Base-by-base conservation (phyloP, 2,329 filamentous ascomycete genomes). In the Colletotrichum camelliae region DNA sequence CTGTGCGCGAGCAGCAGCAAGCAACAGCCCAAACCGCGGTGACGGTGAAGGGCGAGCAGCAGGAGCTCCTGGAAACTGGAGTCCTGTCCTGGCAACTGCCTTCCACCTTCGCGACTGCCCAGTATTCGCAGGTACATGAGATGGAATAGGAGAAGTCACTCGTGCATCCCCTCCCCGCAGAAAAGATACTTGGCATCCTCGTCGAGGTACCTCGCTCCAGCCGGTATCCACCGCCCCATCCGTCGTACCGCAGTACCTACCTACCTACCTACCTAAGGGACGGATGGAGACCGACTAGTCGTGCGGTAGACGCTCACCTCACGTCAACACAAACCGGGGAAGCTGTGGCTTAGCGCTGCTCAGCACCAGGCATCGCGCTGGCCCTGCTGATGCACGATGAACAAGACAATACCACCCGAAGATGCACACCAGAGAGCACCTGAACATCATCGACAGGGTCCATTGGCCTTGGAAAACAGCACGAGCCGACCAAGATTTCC, bases 281-380 rank as follows among this genome's bases (percentile, higher is more conserved):
- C 43, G 43, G 43, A 52, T 52, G 43, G 43, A 52, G 43, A 52
- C 43, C 43, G 43, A 52, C 43, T 52, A 52, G 43, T 52, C 43
- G n/a, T 52, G 43, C 43, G 43, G 43, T 52, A 52, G 43, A 65
- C 66, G 43, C 64, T 75, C 64, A 76, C 64, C 69, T 76, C 70
- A 71, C 60, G 60, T 71, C 43, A 65, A 71, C 58, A 74, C 70
- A 65, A 35, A 69, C 74, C 52, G 70, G 74, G 74, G 70, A 69
- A 69, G 70, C 70, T 76, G 74, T 76, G 74, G 74, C 74, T 76
- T 74, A 76, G 74, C 74, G 74, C 70, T 65, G 64, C 58, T 69
- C 58, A 76, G 58, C 31, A 72, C 70, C 43, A 75, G 70, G 64
- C 35, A 75, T 75, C 73, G 70, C 57, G 73, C 35, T 24, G 55